These are phyloP conservation scores for Triangularia verruculosa DNA, from an alignment of 2,329 filamentous ascomycete genomes.

Conservation along the genomic window DNA sequence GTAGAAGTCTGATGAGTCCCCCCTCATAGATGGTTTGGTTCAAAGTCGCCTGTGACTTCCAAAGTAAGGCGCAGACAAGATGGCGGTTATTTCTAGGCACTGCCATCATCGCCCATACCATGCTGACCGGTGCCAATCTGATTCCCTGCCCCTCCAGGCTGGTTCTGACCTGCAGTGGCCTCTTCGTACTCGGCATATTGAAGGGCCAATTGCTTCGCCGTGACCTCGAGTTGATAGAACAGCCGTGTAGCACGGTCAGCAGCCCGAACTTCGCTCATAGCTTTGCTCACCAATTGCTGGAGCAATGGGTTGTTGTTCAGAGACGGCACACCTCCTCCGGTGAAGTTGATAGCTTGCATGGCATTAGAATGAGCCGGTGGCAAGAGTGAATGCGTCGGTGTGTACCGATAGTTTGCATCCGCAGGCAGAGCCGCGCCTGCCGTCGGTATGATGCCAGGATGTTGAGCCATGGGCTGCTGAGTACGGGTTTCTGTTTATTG, in stretches of 20 bases:
- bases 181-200: conserved; percentile 53
- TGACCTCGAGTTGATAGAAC: conserved; percentile 49
- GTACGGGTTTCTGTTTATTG: conserved; percentile 43
- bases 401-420: conserved; percentile 22
- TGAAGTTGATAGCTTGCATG: conserved; percentile 19
- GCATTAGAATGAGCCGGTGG: conserved; percentile 16
- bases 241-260: conserved; percentile 45
- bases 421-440: conserved; percentile 16
- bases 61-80: background rate
- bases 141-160: conserved; percentile 14
- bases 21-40: background rate
- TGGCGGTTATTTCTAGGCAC: conserved; percentile 17
- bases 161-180: conserved; percentile 32
- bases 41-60: background rate
- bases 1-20: background rate
- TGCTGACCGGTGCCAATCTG: conserved; percentile 19
- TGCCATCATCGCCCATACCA: conserved; percentile 26
- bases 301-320: conserved; percentile 38
- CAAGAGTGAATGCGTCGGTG: conserved; percentile 19
- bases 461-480: conserved; percentile 32
- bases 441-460: conserved; percentile 24
- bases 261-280: conserved; percentile 44
- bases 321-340: conserved; percentile 12
- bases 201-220: conserved; percentile 53
- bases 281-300: conserved; percentile 43